Base-by-base conservation (phyloP, 345 rosid species). In the Bruguiera parviflora region DNA sequence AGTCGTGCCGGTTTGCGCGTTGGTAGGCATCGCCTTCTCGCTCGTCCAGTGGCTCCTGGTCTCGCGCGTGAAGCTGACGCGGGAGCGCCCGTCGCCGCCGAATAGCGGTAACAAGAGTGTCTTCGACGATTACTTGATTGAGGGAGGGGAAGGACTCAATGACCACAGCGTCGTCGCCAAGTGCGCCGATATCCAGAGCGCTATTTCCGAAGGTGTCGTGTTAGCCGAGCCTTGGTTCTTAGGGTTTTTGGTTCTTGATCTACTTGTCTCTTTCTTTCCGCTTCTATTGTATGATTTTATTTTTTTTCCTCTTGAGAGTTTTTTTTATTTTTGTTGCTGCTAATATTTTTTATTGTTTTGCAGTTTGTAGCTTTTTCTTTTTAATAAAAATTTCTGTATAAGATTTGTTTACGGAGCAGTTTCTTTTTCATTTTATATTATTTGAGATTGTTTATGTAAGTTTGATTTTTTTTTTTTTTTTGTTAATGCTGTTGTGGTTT, bases 171-270 rank as follows among this genome's bases (percentile, higher is more conserved):
- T 93, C 71, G 98, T 88, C 65, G 68, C 79, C 60, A 93, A 86
- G 60, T 91, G 97, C 61, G 90, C 97, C 31, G 98, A 93, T 70
- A 93, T 93, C 20, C 98, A 93, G 75, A 87, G 39, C 77, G 97
- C 96, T 64, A 93, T 88, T 46, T 84, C 94, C 8, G 91, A 86
- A 82, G 91, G 94, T 88, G 55, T 8, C 7, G 43, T 62, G 27
- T 62, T 8, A 57, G 55, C 32, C 5, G 32, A 29, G 32, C 32
- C 51, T 61, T 53, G 52, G 60, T 31, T 51, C 60, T 32, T 49
- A 10, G n/a, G 25, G 51, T 68, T 28, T 29, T 60, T 22, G 27
- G 58, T 32, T 61, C 49, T 60, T 22, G 73, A 70, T 70, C 73
- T 70, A 22, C 24, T 25, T 5, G 31, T n/a, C 32, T 29, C 32